Conservation (phyloP, 768 basidiomycete species). For the Russula virescens region DNA sequence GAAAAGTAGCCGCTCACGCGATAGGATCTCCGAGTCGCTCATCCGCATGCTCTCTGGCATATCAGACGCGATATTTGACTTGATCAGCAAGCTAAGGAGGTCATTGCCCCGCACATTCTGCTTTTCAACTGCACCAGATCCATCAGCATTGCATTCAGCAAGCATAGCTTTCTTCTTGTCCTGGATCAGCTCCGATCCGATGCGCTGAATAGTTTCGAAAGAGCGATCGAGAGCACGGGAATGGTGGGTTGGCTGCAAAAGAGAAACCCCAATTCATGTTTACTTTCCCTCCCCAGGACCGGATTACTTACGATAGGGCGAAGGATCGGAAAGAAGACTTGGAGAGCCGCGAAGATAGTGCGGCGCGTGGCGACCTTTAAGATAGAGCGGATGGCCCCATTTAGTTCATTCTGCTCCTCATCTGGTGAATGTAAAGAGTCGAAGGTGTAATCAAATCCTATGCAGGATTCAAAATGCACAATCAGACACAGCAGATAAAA, state of each 20-base stretch:
- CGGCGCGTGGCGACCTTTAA: conserved; percentile 21
- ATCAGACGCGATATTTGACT: conserved; percentile 32
- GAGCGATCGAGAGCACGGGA: conserved; percentile 29
- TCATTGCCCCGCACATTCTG: conserved; percentile 26
- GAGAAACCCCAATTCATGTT: not conserved
- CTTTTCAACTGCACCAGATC: conserved; percentile 8
- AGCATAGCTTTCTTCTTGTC: conserved; percentile 43
- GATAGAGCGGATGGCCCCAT: conserved; percentile 33
- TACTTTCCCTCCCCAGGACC: not conserved
- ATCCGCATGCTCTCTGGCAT: conserved; percentile 26
- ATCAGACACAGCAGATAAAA: not conserved
- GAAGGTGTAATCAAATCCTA: conserved; percentile 39
- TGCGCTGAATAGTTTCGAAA: conserved; percentile 40
- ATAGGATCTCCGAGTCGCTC: conserved; percentile 31
- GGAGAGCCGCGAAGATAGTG: conserved; percentile 32
- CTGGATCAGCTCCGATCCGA: conserved; percentile 44
- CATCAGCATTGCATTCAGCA: conserved; percentile 1
- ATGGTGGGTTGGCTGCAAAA: conserved; percentile 26
- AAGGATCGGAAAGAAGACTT: conserved; percentile 34
- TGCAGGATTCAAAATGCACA: not conserved
- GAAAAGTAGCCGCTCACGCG: conserved; percentile 22
- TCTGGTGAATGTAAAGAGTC: conserved; percentile 28
- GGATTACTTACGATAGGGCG: conserved; percentile 34
- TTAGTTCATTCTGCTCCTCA: conserved; percentile 30
- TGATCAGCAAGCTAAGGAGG: conserved; percentile 30